Conservation (phyloP, 306 rosid genomes). For the Quercus mongolica region DNA sequence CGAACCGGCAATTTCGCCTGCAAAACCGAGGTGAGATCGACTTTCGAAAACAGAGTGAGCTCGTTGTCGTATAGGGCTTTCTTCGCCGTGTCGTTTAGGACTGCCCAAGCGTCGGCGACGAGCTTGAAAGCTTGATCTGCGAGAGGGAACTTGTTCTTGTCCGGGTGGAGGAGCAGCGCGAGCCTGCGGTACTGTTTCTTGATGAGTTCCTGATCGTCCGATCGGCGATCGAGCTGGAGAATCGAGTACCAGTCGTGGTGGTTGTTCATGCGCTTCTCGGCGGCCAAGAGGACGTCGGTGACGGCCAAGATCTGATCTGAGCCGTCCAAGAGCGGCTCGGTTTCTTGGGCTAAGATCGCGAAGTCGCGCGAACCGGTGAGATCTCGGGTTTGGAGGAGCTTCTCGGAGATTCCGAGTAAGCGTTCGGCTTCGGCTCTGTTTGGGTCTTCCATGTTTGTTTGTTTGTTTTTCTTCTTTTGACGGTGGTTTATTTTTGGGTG, state of each 20-base stretch:
- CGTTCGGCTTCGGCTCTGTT: conserved; percentile 75
- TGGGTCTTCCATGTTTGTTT: conserved; percentile 24
- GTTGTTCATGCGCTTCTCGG: conserved; percentile 53
- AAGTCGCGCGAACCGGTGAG: conserved; percentile 68
- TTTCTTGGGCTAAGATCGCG: conserved; percentile 81
- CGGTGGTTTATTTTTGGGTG: background rate
- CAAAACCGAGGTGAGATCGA: conserved; percentile 45
- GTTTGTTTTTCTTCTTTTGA: background rate
- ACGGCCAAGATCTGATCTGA: conserved; percentile 92
- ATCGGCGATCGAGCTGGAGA: conserved; percentile 59
- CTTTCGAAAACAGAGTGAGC: conserved; percentile 41
- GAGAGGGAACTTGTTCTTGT: conserved; percentile 63
- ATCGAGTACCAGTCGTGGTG: conserved; percentile 79
- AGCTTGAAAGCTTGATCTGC: conserved; percentile 76
- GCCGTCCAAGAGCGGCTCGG: conserved; percentile 81
- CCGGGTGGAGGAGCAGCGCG: conserved; percentile 78
- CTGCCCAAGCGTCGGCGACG: conserved; percentile 82
- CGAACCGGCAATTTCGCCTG: conserved; percentile 61
- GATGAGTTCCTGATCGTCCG: conserved; percentile 55
- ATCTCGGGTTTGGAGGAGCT: conserved; percentile 69
- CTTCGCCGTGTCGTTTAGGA: conserved; percentile 53
- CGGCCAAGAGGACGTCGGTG: conserved; percentile 64
- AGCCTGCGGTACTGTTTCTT: conserved; percentile 67
- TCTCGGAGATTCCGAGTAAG: conserved; percentile 71
- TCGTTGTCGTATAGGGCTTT: conserved; percentile 58